Conservation (phyloP, 2,329 filamentous ascomycete genomes). For the Venturia effusa region DNA sequence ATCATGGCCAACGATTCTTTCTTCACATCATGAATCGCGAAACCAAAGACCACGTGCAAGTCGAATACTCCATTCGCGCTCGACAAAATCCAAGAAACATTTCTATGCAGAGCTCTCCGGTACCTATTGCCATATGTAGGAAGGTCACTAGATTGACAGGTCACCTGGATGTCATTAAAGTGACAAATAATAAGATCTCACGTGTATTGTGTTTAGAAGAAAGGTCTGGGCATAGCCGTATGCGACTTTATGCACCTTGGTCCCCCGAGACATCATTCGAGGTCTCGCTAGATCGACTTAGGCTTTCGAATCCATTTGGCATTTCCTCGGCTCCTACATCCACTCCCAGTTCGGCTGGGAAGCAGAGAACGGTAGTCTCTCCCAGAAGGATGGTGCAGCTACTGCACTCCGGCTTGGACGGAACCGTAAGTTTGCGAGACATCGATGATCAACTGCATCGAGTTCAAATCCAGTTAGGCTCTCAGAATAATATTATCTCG, state of each 20-base stretch:
- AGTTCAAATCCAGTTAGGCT: constrained; percentile 22
- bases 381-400: constrained; percentile 18
- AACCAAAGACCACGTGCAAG: constrained; percentile 23
- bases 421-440: constrained; percentile 24
- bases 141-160: constrained; percentile 19
- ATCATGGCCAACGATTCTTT: constrained; percentile 16
- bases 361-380: constrained; percentile 22
- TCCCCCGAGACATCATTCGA: constrained; percentile 23
- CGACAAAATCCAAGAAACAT: not conserved
- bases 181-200: constrained; percentile 23
- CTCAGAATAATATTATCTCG: constrained; percentile 19
- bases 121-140: constrained; percentile 19
- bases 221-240: constrained; percentile 15
- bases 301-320: constrained; percentile 21
- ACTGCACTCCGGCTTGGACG: constrained; percentile 18
- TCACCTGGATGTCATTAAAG: constrained; percentile 22
- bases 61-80: constrained; percentile 22
- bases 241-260: constrained; percentile 27
- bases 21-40: constrained; percentile 27
- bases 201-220: constrained; percentile 21
- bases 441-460: constrained; percentile 23
- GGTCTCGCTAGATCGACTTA: constrained; percentile 13
- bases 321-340: constrained; percentile 14
- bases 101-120: no score
- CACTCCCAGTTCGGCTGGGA: constrained; percentile 21